phyloP scores from a whole-genome alignment of 163 green algal genomes.

The Scenedesmus sp. region DNA sequence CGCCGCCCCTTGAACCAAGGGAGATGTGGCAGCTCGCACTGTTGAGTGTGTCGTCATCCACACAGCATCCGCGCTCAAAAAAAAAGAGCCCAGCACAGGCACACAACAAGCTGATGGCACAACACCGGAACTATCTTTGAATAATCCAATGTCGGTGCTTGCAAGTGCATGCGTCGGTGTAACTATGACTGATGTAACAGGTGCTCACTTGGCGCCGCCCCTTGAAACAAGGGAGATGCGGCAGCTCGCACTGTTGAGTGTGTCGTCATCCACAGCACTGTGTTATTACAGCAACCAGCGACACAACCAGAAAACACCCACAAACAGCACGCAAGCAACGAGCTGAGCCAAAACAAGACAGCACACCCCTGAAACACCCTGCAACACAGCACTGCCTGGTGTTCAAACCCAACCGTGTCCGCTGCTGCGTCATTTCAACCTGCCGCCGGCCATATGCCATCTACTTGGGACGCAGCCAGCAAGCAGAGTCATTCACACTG shows the following conservation, averaged over 20 bases:
- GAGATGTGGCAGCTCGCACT: conserved; percentile 8
- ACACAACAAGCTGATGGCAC: no score
- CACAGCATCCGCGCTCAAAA: not conserved
- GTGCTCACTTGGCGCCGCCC: conserved; percentile 8
- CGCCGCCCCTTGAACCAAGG: conserved; percentile 20
- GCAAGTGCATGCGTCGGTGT: conserved; percentile 17
- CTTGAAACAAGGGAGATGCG: conserved; percentile 34
- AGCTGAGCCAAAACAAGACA: not conserved
- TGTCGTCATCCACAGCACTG: conserved; percentile 23
- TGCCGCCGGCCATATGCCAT: no score
- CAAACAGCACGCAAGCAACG: not conserved
- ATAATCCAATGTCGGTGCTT: not conserved
- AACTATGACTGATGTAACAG: conserved; percentile 40
- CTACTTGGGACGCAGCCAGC: no score
- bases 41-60: not conserved
- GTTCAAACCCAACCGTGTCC: no score
- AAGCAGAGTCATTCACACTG: no score
- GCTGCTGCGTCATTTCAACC: no score
- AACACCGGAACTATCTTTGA: no score
- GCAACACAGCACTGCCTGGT: no score
- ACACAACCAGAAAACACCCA: not conserved
- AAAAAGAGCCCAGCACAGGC: not conserved
- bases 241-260: conserved; percentile 7
- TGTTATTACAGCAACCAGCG: not conserved
- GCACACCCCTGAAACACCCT: not conserved